phyloP scores from a whole-genome alignment of 768 basidiomycete genomes.

The Xerocomellus intermedius region DNA sequence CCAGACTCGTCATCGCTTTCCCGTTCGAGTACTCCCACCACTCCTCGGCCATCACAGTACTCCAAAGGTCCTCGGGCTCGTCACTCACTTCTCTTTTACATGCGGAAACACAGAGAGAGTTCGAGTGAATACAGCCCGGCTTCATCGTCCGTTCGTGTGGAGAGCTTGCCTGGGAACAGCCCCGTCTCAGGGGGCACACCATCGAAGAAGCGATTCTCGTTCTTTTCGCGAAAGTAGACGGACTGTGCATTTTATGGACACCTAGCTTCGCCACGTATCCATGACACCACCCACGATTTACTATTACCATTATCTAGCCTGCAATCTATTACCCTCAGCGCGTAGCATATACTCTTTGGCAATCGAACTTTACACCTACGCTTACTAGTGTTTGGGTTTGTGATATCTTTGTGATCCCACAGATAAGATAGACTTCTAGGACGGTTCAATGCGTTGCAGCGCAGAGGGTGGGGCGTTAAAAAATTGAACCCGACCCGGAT shows the following conservation, averaged over 20 bases:
- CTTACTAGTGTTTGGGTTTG: slow-evolving; percentile 1
- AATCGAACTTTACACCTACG: slow-evolving; percentile 11
- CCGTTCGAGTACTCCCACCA: slow-evolving; percentile 32
- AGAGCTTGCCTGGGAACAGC: slow-evolving; percentile 11
- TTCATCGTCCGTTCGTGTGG: slow-evolving; percentile 23
- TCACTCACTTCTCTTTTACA: slow-evolving; percentile 31
- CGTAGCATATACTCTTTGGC: slow-evolving; percentile 11
- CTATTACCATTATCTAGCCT: slow-evolving; percentile 12
- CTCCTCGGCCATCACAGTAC: slow-evolving; percentile 23
- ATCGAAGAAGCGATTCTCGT: slow-evolving; percentile 29
- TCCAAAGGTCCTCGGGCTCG: slow-evolving; percentile 28
- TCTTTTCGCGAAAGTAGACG: slow-evolving; percentile 32
- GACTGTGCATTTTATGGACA: slow-evolving; percentile 10
- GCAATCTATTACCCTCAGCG: slow-evolving; percentile 16
- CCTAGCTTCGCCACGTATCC: slow-evolving; percentile 10
- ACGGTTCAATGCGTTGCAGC: background rate
- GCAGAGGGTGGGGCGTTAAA: background rate
- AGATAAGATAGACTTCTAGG: background rate
- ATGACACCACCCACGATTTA: slow-evolving; percentile 19
- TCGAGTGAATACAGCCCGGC: slow-evolving; percentile 22
- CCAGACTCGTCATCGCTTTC: slow-evolving; percentile 32
- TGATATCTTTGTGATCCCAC: background rate
- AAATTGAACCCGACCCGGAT: slow-evolving; percentile 43
- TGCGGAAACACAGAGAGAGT: slow-evolving; percentile 26
- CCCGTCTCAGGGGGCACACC: slow-evolving; percentile 1